Evolutionary conservation across 371 early-diverging fungal species (phyloP).

Genomic region (Syncephalis plumigaleata): DNA sequence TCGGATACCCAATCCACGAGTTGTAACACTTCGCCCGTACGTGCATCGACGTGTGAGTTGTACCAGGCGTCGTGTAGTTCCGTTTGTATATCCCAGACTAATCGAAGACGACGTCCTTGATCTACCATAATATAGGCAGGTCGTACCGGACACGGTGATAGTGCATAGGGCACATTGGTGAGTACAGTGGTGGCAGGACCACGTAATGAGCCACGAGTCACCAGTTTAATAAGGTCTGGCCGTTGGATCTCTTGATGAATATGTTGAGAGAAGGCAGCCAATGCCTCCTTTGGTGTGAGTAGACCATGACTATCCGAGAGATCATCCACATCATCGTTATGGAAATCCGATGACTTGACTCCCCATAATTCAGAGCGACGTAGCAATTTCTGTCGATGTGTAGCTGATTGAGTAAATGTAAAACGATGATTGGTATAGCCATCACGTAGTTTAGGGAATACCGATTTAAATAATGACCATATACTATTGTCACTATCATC

Average conservation of each 20-base stretch:
- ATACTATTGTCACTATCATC: not conserved
- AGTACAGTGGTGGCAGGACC: not conserved
- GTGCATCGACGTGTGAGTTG: conserved; percentile 65
- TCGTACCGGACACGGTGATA: conserved; percentile 27
- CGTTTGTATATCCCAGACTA: conserved; percentile 78
- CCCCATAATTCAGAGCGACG: not conserved
- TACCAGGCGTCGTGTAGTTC: conserved; percentile 83
- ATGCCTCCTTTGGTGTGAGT: conserved; percentile 16
- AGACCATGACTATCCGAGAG: not conserved
- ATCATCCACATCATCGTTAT: not conserved
- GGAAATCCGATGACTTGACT: conserved; percentile 7
- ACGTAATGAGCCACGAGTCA: conserved; percentile 7
- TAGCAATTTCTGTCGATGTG: not conserved
- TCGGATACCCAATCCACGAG: conserved; percentile 81
- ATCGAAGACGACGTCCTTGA: conserved; percentile 7
- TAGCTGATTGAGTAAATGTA: not conserved
- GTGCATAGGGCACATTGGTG: conserved; percentile 35
- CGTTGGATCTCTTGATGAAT: conserved; percentile 12
- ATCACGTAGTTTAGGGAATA: not conserved
- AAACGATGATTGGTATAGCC: not conserved
- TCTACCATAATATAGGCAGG: conserved; percentile 30
- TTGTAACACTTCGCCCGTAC: conserved; percentile 42
- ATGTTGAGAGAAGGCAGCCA: conserved; percentile 14
- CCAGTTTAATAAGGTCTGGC: conserved; percentile 7
- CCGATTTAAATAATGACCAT: not conserved